Base-by-base conservation (phyloP, 352 stramenopile genomes). In the Globisporangium camurandrum region DNA sequence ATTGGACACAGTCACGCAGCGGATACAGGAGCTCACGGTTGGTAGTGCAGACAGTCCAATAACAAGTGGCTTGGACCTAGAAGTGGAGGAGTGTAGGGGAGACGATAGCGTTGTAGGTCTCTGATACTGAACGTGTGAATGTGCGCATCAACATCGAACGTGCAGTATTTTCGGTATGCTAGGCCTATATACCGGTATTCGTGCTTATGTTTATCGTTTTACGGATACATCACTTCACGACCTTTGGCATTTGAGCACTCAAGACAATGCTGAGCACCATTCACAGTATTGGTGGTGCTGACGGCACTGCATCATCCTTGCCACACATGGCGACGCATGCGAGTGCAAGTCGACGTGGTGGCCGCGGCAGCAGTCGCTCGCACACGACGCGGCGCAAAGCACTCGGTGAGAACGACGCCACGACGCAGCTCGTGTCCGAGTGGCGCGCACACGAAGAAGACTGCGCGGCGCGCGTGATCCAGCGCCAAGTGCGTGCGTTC, bases 381-480 rank as follows among this genome's bases (percentile, higher is more conserved):
- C n/a, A n/a, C n/a, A 60, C 43, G 57, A 34, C 10, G 10, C 49
- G 65, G 22, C 67, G 62, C 30, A 63, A 57, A 50, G 67, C 59
- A 14, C 42, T 46, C 27, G 54, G 24, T 12, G 57, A 41, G 16
- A 56, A 46, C 33, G 66, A 59, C 39, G 22, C 56, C 1, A 69
- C 66, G 45, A 73, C 62, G 22, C 61, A 68, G 37, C 57, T 88
- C 11, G 55, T 83, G 2, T 62, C 60, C 16, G 75, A 88, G 38
- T 88, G 76, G 65, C 62, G 69, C 23, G 62, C 63, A 9, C 69
- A 84, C 34, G 75, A 84, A 56, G 75, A 84, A 46, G 62, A 74
- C 31, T 67, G 64, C 8, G 75, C 75, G 1, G 64, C 69, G 9
- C 58, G 61, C 1, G 53, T 79, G 43, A 51, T 88, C 30, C 75